Evolutionary conservation across 768 basidiomycete species (phyloP), one percentile per base, ranked within the genome.

Genomic region (Leucosporidium scottii): DNA sequence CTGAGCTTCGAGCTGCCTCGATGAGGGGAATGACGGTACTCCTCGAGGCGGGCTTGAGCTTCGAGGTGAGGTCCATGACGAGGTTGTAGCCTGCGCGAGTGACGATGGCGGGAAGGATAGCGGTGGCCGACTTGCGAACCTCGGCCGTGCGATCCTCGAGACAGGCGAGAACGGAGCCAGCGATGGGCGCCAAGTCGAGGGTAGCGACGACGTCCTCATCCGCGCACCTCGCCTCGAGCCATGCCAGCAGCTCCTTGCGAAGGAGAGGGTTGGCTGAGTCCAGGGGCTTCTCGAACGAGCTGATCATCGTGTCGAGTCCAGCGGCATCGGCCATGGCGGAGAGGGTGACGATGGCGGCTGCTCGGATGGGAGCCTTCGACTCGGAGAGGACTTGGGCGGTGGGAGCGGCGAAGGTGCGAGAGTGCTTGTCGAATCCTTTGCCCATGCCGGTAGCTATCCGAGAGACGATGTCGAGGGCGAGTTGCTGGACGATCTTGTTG

Each of bases 391-490:
- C 92, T 9, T 87, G 86, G 6, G 87, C 86, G 27, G 98, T 82
- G 0, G 93, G 86, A 0, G 85, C 78, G 13, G 85, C 84, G 74
- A 93, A 88, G 64, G 91, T 81, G 39, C 88, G 86, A 3, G 84
- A 82, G 74, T 94, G 84, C 78, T 90, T 94, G 75, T 98, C 94
- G 75, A 99, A 98, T 3, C 90, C 85, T 76, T 88, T 91, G 51
- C 92, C 93, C 91, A 99, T 98, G 3, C 92, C 93, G 3, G 83
- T 85, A 10, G 96, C 92, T 70, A 98, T 86, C 39, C 91, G 88
- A 47, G 87, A 83, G 62, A 98, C 86, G 64, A 94, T 88, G 75
- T 94, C 92, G 27, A 99, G 84, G 28, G 94, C 89, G 56, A 96
- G 82, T 20, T 83, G 81, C 78, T 98, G 96, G 44, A 98, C 93